Evolutionary conservation across 2,329 filamentous ascomycete species (phyloP).

Genomic region (Cladosporium sp.): DNA sequence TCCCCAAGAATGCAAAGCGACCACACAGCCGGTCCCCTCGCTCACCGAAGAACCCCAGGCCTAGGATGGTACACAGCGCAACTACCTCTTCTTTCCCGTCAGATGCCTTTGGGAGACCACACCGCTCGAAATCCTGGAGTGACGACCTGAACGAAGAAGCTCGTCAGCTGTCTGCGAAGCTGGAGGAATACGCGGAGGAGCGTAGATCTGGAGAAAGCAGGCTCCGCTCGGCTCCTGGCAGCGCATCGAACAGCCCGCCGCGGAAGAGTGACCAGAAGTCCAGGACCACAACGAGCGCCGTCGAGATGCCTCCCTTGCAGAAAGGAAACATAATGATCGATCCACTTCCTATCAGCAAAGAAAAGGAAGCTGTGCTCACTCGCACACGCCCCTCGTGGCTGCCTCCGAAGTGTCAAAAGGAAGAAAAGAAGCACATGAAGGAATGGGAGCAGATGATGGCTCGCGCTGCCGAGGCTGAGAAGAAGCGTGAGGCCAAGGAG

Average conservation of each 20-base stretch:
- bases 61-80: slow-evolving; percentile 36
- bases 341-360: slow-evolving; percentile 78
- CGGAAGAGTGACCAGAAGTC: slow-evolving; percentile 25
- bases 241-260: slow-evolving; percentile 33
- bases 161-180: slow-evolving; percentile 72
- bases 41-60: slow-evolving; percentile 34
- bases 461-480: slow-evolving; percentile 60
- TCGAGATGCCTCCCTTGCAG: slow-evolving; percentile 65
- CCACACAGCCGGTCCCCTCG: slow-evolving; percentile 34
- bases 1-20: slow-evolving; percentile 39
- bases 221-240: slow-evolving; percentile 39
- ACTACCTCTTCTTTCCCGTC: slow-evolving; percentile 33
- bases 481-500: slow-evolving; percentile 51
- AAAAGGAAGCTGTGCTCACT: slow-evolving; percentile 81
- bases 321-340: slow-evolving; percentile 82
- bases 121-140: slow-evolving; percentile 70
- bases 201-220: slow-evolving; percentile 43
- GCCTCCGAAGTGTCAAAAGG: slow-evolving; percentile 82
- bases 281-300: slow-evolving; percentile 34
- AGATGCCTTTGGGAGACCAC: slow-evolving; percentile 32
- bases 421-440: slow-evolving; percentile 85
- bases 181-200: slow-evolving; percentile 72
- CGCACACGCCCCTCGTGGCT: slow-evolving; percentile 79
- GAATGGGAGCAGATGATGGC: slow-evolving; percentile 84
- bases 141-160: slow-evolving; percentile 71